Base-by-base conservation (phyloP, 176 grass and related monocot species). In the Eragrostis curvula region DNA sequence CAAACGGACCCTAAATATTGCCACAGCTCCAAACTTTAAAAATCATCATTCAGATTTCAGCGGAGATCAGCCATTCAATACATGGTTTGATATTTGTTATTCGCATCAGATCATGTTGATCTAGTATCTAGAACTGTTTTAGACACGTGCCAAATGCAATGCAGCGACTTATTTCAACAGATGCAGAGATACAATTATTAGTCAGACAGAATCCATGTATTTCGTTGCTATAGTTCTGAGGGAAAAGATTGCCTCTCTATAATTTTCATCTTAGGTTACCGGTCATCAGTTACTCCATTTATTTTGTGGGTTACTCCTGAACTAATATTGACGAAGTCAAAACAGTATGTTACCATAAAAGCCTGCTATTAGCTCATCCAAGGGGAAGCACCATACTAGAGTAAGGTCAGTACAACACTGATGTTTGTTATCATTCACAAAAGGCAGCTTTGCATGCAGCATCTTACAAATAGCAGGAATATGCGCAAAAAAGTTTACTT, bases 111-210 rank as follows among this genome's bases (percentile, higher is more conserved):
- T 27, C 30, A 39, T 48, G 21, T 24, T 12, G 9, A 83, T 65
- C 36, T 51, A 65, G 9, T 73, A 73, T 48, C 27, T 75, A 11
- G 71, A 75, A 75, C 70, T 74, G 75, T 83, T 30, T 64, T 25
- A 83, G 30, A 51, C 14, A 74, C 28, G n/a, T 43, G 21, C 12
- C 10, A 74, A 74, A 43, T 51, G 14, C n/a, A 83, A 65, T 42
- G 29, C 30, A 29, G 13, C 7, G 15, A 36, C 16, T 60, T 40
- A 71, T 78, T 49, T 20, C 9, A 61, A 21, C 6, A 3, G 9
- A 39, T 15, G 16, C 16, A 69, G 3, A 40, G 10, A 28, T 12
- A 63, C 30, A 74, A 52, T 53, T 53, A 46, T n/a, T 60, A 43
- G 7, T 21, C 15, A 12, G 55, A 24, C 8, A 8, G 3, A 30